These are phyloP conservation scores for Huntiella bhutanensis DNA, from an alignment of 2,329 filamentous ascomycete genomes.

Conservation along the genomic window DNA sequence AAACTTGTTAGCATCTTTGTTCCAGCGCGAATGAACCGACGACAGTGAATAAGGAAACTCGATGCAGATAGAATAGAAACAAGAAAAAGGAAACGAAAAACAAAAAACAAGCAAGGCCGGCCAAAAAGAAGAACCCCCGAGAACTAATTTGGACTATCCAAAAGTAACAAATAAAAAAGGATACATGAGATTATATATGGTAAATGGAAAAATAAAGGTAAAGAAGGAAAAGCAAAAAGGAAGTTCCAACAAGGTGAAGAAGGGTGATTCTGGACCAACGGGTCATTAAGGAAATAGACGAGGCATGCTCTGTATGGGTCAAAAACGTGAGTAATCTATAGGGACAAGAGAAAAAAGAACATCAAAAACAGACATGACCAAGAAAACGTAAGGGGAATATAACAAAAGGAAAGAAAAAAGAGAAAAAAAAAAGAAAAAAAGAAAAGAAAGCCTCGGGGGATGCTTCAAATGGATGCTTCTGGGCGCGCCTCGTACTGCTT, in stretches of 20 bases:
- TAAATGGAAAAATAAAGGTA: neutral
- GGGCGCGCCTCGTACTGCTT: too few species aligned
- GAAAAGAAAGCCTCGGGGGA: neutral
- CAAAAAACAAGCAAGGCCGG: too few species aligned
- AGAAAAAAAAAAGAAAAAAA: neutral
- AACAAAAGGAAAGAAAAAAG: neutral
- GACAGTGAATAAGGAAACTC: neutral
- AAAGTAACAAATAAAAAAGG: too few species aligned
- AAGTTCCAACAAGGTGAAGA: neutral
- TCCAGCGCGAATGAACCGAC: neutral
- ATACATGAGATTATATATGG: too few species aligned
- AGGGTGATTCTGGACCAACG: neutral
- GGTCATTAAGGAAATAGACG: too few species aligned
- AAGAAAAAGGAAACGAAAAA: neutral
- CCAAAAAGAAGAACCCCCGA: too few species aligned
- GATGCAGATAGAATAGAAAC: neutral
- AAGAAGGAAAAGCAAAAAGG: neutral
- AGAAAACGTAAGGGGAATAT: neutral
- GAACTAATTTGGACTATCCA: too few species aligned
- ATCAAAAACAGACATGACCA: neutral
- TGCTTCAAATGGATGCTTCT: slow-evolving; percentile 2
- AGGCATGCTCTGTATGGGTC: neutral
- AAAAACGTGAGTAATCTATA: neutral
- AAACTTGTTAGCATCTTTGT: slow-evolving; percentile 7
- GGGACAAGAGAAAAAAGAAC: neutral